Evolutionary conservation across 345 rosid genomes (phyloP), one percentile per base, ranked within the genome.

Genomic region (Reutealis trisperma): DNA sequence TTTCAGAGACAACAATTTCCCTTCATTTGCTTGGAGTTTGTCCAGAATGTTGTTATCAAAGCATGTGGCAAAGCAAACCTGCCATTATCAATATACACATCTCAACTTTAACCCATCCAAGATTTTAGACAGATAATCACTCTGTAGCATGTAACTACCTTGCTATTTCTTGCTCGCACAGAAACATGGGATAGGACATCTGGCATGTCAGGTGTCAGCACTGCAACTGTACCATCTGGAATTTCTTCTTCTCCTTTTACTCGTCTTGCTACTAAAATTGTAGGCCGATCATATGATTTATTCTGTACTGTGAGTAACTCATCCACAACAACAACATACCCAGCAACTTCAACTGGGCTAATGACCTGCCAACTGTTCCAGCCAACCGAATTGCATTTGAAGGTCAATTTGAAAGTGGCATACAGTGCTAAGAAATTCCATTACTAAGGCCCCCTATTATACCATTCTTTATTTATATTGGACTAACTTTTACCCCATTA

Each of bases 11-110:
- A 96, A 73, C 69, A 87, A 44, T 83, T 89, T 96, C 78, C 97
- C 97, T 82, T 96, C 93, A 47, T 87, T 84, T 60, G 87, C 87
- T 91, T 88, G 87, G 47, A 96, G 84, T 79, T 87, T 90, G 73
- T 84, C 84, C 70, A 93, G 85, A 89, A 92, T 89, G 73, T 85
- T 84, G 63, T 88, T 88, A 84, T 96, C 98, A 88, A 96, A 96
- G 87, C 99, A 96, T 67, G 99, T 93, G 72, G 98, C 99, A 79
- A 96, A 96, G 89, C 97, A 96, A 82, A 96, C 93, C 99, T 96
- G 89, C 84, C 78, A 78, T 80, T 75, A 60, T 81, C 4, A 78
- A 30, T 34, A 44, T 12, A 65, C 55, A 58, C 52, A 51, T 52
- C 70, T 83, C 19, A 80, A 30, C n/a, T 60, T 67, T 75, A 73